Base-by-base conservation (phyloP, 768 basidiomycete genomes). In the Amanita inopinata region DNA sequence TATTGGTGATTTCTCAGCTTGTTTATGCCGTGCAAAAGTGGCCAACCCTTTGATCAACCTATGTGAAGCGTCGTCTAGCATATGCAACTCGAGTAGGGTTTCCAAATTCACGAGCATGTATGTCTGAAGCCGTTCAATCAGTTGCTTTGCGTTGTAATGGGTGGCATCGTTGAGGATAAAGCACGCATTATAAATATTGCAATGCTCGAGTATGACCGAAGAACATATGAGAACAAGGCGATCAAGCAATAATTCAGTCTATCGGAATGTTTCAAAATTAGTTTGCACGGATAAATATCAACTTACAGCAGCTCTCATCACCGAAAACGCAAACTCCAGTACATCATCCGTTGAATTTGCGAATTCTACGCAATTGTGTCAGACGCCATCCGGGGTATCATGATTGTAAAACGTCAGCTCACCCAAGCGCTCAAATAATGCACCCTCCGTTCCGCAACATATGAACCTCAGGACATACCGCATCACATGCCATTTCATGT, bases 241-340 rank as follows among this genome's bases (percentile, higher is more conserved):
- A 53, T 88, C 87, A n/a, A 97, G 66, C 6, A 96, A 71, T 2
- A 98, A 63, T 60, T 98, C 91, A 49, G 84, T 92, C 83, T 93
- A 47, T 3, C 5, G 25, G 19, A 4, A 15, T 2, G 38, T 52
- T 27, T 22, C 40, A 20, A 11, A 35, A 3, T 14, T 22, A 14
- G 27, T 4, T n/a, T 9, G 11, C 3, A 15, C 9, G 8, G 14
- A 32, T 28, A 19, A 10, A 17, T 46, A 5, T 11, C 1, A 20
- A 65, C 75, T 57, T 56, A 92, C 90, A 25, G 92, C 89, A 12
- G 78, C 82, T 25, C 81, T 80, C 60, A 96, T 75, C 11, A 97
- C 80, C 15, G 82, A 77, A 48, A 96, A 90, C 62, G 91, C 74
- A 50, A 92, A 88, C 47, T 90, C 83, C 44, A 98, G 59, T 22